Evolutionary conservation across 139 green algal species (phyloP).

Genomic region (Chlamydomonas eustigma): DNA sequence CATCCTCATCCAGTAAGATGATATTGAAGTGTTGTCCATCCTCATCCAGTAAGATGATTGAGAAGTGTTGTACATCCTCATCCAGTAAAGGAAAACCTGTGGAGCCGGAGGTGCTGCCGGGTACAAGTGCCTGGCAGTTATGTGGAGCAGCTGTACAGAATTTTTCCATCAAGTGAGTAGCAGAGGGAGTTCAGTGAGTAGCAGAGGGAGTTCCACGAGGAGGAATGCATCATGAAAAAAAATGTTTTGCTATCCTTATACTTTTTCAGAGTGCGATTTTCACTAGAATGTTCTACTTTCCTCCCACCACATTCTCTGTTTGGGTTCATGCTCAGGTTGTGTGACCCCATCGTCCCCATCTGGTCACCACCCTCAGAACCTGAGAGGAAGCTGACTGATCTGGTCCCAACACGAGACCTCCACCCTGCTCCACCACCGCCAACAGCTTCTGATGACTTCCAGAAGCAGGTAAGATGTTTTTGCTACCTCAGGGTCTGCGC

Average conservation of each 20-base stretch:
- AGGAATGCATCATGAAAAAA: too few species aligned
- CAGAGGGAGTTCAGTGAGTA: too few species aligned
- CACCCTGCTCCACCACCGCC: conserved; percentile 19
- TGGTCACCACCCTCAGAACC: conserved; percentile 22
- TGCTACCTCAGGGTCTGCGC: too few species aligned
- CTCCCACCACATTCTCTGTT: too few species aligned
- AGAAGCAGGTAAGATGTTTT: conserved; percentile 9
- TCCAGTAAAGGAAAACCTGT: conserved; percentile 20
- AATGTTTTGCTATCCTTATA: too few species aligned
- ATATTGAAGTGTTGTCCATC: too few species aligned
- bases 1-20: too few species aligned
- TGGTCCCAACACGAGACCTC: conserved; percentile 31
- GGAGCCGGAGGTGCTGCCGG: conserved; percentile 4
- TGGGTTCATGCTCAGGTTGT: too few species aligned
- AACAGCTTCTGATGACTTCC: conserved; percentile 21
- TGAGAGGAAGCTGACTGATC: conserved; percentile 13
- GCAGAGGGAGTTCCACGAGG: too few species aligned
- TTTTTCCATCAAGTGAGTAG: conserved; percentile 11
- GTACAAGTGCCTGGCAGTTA: conserved; percentile 9
- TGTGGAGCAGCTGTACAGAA: neutral
- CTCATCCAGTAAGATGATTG: too few species aligned
- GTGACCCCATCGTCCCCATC: conserved; percentile 17
- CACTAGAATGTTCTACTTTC: too few species aligned
- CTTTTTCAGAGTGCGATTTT: too few species aligned
- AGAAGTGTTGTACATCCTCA: neutral